Percentiles rank a stretch among this genome's conserved stretches.
These are phyloP conservation scores for Zasmidium cellare DNA, from an alignment of 2,329 filamentous ascomycete species.

Conservation along the genomic window DNA sequence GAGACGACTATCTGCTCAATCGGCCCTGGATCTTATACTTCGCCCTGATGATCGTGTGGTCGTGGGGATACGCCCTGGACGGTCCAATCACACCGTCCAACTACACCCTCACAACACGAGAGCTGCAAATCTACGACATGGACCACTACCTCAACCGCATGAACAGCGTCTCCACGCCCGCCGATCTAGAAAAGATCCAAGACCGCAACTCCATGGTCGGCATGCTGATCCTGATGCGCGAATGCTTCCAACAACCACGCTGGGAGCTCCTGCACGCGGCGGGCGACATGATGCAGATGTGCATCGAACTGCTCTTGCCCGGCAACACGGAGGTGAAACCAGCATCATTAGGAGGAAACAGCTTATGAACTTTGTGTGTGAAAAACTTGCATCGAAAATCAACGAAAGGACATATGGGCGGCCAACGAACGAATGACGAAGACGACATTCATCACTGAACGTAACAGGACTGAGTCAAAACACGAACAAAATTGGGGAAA, in stretches of 20 bases:
- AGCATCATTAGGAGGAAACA: background rate
- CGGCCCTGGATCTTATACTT: constrained; percentile 96
- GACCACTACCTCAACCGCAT: constrained; percentile 72
- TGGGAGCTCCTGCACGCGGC: constrained; percentile 94
- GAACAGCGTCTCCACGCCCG: constrained; percentile 70
- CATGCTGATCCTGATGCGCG: constrained; percentile 75
- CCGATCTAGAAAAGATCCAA: constrained; percentile 70
- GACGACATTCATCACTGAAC: background rate
- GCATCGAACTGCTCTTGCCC: constrained; percentile 62
- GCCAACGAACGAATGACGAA: background rate
- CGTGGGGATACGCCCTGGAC: constrained; percentile 87
- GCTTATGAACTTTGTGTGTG: background rate
- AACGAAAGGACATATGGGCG: background rate
- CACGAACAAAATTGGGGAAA: background rate
- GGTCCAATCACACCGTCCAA: constrained; percentile 55
- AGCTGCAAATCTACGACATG: constrained; percentile 76
- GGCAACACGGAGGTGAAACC: constrained; percentile 21
- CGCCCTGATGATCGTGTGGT: constrained; percentile 89
- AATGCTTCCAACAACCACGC: constrained; percentile 76
- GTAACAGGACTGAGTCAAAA: background rate
- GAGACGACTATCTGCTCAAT: constrained; percentile 87
- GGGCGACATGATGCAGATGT: constrained; percentile 75
- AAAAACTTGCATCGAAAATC: no score
- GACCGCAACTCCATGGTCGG: constrained; percentile 83
- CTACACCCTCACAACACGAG: constrained; percentile 56